Conservation (phyloP, 148 eudicot species). For the Fagopyrum esculentum region DNA sequence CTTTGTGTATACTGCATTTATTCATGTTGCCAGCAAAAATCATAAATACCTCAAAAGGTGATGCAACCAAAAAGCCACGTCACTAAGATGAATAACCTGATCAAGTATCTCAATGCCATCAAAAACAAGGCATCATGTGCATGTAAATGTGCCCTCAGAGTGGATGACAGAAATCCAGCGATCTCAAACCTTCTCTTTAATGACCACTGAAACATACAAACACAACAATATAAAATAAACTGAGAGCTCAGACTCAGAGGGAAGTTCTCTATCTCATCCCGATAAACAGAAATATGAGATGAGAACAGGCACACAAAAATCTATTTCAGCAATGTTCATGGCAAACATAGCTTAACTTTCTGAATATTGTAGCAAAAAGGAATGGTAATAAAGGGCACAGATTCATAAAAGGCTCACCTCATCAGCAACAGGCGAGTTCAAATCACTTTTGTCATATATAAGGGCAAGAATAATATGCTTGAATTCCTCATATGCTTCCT, state of each 20-base stretch:
- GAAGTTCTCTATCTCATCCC: neutral
- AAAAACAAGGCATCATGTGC: conserved; percentile 85
- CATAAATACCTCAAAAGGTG: neutral
- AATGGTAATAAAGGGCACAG: neutral
- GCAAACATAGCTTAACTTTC: neutral
- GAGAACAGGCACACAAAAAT: neutral
- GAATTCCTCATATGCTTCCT: conserved; percentile 99
- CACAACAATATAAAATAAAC: neutral
- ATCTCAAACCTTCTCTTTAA: conserved; percentile 74
- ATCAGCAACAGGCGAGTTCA: conserved; percentile 62
- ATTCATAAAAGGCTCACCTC: conserved; percentile 43
- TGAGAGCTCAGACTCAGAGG: neutral
- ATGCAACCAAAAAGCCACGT: neutral
- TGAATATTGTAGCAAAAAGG: neutral
- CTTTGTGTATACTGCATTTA: conserved; percentile 74
- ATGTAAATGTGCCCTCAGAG: conserved; percentile 73
- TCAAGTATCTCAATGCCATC: conserved; percentile 86
- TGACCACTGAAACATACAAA: conserved; percentile 74
- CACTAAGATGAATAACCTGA: conserved; percentile 39
- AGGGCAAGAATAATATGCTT: conserved; percentile 84
- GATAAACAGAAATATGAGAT: neutral
- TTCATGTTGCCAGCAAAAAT: neutral
- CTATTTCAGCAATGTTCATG: neutral
- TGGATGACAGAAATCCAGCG: conserved; percentile 78
- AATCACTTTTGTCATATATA: conserved; percentile 74